Base-by-base conservation (phyloP, 345 rosid genomes). In the Stellera chamaejasme region DNA sequence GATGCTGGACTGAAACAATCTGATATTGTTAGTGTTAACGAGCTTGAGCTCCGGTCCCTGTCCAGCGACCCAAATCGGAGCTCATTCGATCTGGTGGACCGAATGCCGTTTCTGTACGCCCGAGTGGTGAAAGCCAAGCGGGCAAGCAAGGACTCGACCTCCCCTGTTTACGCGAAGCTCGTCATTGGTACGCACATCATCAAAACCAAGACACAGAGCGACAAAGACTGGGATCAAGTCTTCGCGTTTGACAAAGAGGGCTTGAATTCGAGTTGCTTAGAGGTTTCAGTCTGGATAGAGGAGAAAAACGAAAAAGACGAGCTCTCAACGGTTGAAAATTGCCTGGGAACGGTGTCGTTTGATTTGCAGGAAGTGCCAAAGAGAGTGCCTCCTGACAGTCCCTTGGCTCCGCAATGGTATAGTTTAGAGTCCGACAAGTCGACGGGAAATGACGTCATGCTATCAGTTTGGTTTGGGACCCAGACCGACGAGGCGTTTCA, bases 321-420 rank as follows among this genome's bases (percentile, higher is more conserved):
- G 26, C 45, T 50, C 5, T 11, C 43, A 8, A 12, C 44, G 2
- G 65, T 59, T 0, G 92, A 88, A 79, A 77, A 50, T 48, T 83
- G 84, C 39, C 23, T 83, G 10, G 98, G 98, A 14, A 83, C 92
- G 68, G 95, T 91, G 59, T 79, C 95, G 55, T 91, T 88, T 76
- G 98, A 91, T 64, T 69, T 88, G 62, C 92, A 82, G 45, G 98
- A 91, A 58, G 84, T 88, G 58, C 98, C 98, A 0, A 88, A 82
- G 63, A 59, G 96, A 55, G 87, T 85, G 10, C 96, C 95, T 1
- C 96, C 90, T 1, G 98, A 91, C 62, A 88, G 95, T 60, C 90
- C 96, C 6, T 69, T 91, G 36, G 98, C 98, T 67, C 96, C 98
- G 8, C 95, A 88, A 50, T 91, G 98, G 98, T 88, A 91, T 60